Conservation (phyloP, 495 filamentous ascomycete species). For the Thermochaetoides thermophila region DNA sequence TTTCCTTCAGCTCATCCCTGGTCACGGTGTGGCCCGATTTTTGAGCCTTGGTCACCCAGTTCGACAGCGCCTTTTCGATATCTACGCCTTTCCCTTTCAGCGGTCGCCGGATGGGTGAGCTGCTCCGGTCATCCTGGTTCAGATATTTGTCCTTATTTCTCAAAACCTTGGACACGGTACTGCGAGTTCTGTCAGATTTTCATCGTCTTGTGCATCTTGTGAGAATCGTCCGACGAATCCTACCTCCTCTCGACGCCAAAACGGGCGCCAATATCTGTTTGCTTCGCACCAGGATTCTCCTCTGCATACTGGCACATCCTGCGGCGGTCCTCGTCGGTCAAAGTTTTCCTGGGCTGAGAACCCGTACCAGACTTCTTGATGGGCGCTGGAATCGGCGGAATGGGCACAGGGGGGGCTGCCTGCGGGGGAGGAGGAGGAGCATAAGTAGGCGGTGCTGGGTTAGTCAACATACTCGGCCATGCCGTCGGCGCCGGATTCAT, state of each 20-base stretch:
- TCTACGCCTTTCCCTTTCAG: conserved; percentile 82
- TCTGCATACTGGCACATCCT: conserved; percentile 94
- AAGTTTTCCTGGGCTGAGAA: conserved; percentile 66
- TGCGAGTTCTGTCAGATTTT: conserved; percentile 28
- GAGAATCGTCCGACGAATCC: too few relatives aligned
- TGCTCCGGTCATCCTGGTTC: conserved; percentile 68
- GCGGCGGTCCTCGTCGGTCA: conserved; percentile 84
- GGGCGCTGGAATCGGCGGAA: conserved; percentile 38
- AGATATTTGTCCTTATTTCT: conserved; percentile 96
- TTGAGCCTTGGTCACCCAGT: conserved; percentile 74
- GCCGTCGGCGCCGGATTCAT: conserved; percentile 44
- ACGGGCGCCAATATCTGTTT: conserved; percentile 91
- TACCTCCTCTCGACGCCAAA: conserved; percentile 99
- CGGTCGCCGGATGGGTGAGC: conserved; percentile 68
- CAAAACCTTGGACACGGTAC: conserved; percentile 95
- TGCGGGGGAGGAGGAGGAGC: conserved; percentile 21
- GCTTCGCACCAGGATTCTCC: conserved; percentile 87
- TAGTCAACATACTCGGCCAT: conserved; percentile 62
- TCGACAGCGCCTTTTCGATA: conserved; percentile 85
- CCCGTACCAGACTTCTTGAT: conserved; percentile 34
- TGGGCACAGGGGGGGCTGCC: conserved; percentile 38
- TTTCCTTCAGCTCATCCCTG: conserved; percentile 77
- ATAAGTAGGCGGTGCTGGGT: conserved; percentile 28
- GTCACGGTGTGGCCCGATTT: conserved; percentile 59
- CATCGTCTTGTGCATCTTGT: too few relatives aligned